Conservation (phyloP, 305 asterid species). For the Withania somnifera region DNA sequence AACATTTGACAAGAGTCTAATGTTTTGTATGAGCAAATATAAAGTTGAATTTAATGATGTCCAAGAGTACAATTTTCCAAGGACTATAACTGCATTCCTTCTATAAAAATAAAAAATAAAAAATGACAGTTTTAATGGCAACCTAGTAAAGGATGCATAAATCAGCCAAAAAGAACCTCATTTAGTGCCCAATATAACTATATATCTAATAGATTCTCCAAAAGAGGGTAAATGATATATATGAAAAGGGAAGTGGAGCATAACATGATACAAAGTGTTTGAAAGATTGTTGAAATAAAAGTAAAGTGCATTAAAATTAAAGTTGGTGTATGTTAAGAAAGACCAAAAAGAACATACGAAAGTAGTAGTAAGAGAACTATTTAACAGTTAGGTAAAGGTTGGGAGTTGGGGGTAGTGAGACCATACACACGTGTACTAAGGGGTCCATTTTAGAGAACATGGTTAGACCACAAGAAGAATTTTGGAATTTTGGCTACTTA, state of each 20-base stretch:
- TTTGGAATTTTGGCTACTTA: slow-evolving; percentile 30
- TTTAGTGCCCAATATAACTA: not conserved
- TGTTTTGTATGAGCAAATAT: not conserved
- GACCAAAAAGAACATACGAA: not conserved
- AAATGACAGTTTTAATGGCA: not conserved
- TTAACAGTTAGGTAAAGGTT: slow-evolving; percentile 12
- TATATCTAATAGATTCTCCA: not conserved
- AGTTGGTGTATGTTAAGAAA: not conserved
- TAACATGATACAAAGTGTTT: not conserved
- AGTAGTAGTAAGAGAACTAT: not conserved
- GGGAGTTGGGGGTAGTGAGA: slow-evolving; percentile 1
- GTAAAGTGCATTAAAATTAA: not conserved
- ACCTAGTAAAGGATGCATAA: not conserved
- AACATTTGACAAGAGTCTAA: not conserved
- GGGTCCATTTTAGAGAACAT: slow-evolving; percentile 23
- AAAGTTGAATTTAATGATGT: not conserved
- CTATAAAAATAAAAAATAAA: not conserved
- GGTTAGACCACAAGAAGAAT: slow-evolving; percentile 12
- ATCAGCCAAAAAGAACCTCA: not conserved
- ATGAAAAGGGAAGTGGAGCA: not conserved
- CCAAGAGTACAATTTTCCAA: not conserved
- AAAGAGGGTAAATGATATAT: not conserved
- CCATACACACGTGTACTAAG: slow-evolving; percentile 41
- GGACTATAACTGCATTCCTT: not conserved
- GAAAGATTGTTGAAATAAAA: not conserved